Evolutionary conservation across 2,329 filamentous ascomycete genomes (phyloP).

Genomic region (Rhynchosporium graminicola): DNA sequence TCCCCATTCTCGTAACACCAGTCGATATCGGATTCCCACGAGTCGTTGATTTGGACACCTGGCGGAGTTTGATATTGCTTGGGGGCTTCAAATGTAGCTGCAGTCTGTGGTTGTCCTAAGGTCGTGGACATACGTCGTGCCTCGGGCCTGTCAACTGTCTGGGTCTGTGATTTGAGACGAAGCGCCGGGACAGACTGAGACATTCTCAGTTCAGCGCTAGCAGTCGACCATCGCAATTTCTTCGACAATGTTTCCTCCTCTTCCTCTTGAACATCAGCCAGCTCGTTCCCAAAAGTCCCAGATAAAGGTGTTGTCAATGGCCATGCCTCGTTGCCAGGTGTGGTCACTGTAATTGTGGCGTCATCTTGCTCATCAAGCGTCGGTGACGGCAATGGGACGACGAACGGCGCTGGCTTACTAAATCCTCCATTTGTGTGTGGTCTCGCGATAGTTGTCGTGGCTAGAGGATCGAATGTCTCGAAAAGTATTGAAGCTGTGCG

Average conservation of each 20-base stretch:
- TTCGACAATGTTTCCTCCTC: conserved; percentile 50
- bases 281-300: conserved; percentile 38
- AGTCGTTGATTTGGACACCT: conserved; percentile 39
- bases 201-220: conserved; percentile 35
- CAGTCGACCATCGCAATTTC: conserved; percentile 32
- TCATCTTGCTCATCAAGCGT: conserved; percentile 37
- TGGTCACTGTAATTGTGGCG: conserved; percentile 46
- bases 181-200: conserved; percentile 40
- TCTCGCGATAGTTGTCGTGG: conserved; percentile 44
- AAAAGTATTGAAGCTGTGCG: conserved; percentile 49
- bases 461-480: conserved; percentile 46
- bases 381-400: conserved; percentile 27
- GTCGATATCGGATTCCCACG: conserved; percentile 70
- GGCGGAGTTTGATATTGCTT: conserved; percentile 24
- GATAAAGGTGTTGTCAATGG: conserved; percentile 42
- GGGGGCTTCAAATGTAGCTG: conserved; percentile 11
- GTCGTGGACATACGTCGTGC: conserved; percentile 26
- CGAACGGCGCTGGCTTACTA: conserved; percentile 48
- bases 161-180: conserved; percentile 46
- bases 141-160: conserved; percentile 35
- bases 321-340: conserved; percentile 48
- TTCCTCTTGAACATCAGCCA: conserved; percentile 64
- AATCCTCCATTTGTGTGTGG: conserved; percentile 50
- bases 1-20: conserved; percentile 70
- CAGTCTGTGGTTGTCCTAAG: conserved; percentile 22